These are phyloP conservation scores for Saccharomycopsis crataegensis DNA, from an alignment of 1,139 yeast genomes.

Conservation along the genomic window DNA sequence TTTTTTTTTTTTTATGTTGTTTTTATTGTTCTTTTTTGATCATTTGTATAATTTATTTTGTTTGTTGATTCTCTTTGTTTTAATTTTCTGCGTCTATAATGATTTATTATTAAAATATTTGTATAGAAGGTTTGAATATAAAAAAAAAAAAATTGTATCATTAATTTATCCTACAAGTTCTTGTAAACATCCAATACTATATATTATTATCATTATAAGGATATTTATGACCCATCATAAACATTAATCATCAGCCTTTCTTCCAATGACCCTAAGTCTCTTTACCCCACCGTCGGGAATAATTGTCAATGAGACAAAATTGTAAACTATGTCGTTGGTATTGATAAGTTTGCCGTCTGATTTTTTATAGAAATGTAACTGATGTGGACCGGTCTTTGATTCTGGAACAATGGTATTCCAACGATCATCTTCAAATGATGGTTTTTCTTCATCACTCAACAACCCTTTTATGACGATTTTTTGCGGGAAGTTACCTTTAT, in stretches of 20 bases:
- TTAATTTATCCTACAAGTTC: background rate
- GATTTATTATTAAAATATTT: too few species aligned
- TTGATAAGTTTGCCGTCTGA: conserved; percentile 19
- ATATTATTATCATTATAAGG: background rate
- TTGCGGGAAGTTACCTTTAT: conserved; percentile 91
- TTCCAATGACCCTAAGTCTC: conserved; percentile 77
- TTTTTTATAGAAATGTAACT: conserved; percentile 55
- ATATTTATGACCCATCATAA: background rate
- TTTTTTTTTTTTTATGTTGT: too few species aligned
- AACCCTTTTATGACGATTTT: conserved; percentile 56
- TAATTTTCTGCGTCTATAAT: too few species aligned
- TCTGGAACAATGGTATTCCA: conserved; percentile 68
- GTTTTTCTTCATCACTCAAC: conserved; percentile 31
- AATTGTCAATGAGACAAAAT: conserved; percentile 73
- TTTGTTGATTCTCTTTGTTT: too few species aligned
- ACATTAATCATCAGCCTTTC: conserved; percentile 20
- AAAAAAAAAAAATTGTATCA: background rate
- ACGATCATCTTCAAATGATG: conserved; percentile 31
- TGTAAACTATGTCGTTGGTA: conserved; percentile 28
- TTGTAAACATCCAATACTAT: too few species aligned
- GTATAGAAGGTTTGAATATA: background rate
- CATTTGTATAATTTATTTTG: too few species aligned
- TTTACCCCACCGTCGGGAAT: conserved; percentile 97
- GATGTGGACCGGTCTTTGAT: conserved; percentile 71
- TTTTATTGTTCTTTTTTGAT: too few species aligned